phyloP scores from a whole-genome alignment of 106 monocot genomes.

The Allium cepa region DNA sequence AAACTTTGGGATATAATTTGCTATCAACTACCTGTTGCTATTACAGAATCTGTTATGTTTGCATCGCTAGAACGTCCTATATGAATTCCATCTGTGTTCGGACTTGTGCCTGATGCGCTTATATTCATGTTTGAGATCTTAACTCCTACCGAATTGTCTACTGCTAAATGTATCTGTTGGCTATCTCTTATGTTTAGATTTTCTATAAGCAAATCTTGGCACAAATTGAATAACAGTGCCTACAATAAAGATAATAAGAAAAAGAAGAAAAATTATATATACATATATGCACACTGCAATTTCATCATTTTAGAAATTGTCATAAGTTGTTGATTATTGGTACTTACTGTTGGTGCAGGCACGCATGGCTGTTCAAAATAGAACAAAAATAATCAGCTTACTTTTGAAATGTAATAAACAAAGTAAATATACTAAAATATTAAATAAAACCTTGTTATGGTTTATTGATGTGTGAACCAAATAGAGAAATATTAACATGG shows the following conservation, averaged over 20 bases:
- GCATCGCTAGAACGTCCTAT: constrained; percentile 33
- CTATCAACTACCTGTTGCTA: constrained; percentile 32
- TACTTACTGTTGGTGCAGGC: constrained; percentile 2
- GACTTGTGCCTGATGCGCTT: constrained; percentile 44
- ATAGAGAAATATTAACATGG: no score
- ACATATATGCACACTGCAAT: background rate
- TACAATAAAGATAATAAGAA: constrained; percentile 44
- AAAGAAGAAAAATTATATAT: background rate
- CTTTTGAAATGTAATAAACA: no score
- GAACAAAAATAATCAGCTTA: no score
- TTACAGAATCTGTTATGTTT: constrained; percentile 29
- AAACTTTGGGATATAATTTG: no score
- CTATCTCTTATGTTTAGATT: constrained; percentile 46
- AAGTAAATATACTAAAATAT: no score
- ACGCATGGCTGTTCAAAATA: background rate
- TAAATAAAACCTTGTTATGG: no score
- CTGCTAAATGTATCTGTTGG: constrained; percentile 60
- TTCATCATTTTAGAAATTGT: no score
- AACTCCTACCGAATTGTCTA: constrained; percentile 28
- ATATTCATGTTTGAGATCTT: constrained; percentile 31
- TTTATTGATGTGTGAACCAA: no score
- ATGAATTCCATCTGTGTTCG: constrained; percentile 91
- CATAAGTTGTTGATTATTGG: no score
- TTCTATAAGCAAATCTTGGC: constrained; percentile 37
- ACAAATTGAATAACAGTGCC: background rate